Evolutionary conservation across 768 basidiomycete genomes (phyloP), one percentile per base, ranked within the genome.

Genomic region (Sporobolomyces pararoseus): DNA sequence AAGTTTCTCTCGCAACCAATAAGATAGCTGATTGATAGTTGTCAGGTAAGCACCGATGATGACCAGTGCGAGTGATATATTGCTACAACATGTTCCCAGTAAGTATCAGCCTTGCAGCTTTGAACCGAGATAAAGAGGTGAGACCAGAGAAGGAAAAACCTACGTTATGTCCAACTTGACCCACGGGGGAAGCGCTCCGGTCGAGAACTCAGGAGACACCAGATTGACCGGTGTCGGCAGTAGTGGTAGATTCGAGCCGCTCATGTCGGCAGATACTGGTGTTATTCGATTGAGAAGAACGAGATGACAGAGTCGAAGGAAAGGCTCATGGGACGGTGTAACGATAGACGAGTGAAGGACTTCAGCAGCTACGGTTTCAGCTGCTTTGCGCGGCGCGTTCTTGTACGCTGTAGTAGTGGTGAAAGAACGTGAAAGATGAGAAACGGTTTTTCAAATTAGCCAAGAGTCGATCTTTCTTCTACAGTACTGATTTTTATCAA

Each of bases 1-100:
- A 2, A 81, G 71, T 34, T 76, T 76, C 67, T 81, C 79, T 63
- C 82, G 81, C 52, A 80, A n/a, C 23, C 79, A 67, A 55, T 80
- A 81, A 17, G 76, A 77, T 31, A 81, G 44, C 23, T 80, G 77
- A 0, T 79, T 79, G 49, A 80, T 46, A 6, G 77, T 39, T 17
- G 75, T 70, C 29, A 79, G 70, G 71, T 78, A 79, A 19, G 34
- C 78, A 0, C 79, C 78, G 4, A 77, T 44, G 16, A 81, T 76
- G 34, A 76, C 75, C 5, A 80, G 60, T 21, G 78, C 75, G 23
- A 77, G 70, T 6, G 78, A 78, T n/a, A 78, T 77, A 57, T 79
- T 49, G 29, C 59, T 61, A 39, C n/a, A n/a, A n/a, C n/a, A n/a
- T n/a, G n/a, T n/a, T n/a, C n/a, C n/a, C n/a, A n/a, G n/a, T n/a